Conservation (phyloP, 257 asterid species). For the Mentha longifolia region DNA sequence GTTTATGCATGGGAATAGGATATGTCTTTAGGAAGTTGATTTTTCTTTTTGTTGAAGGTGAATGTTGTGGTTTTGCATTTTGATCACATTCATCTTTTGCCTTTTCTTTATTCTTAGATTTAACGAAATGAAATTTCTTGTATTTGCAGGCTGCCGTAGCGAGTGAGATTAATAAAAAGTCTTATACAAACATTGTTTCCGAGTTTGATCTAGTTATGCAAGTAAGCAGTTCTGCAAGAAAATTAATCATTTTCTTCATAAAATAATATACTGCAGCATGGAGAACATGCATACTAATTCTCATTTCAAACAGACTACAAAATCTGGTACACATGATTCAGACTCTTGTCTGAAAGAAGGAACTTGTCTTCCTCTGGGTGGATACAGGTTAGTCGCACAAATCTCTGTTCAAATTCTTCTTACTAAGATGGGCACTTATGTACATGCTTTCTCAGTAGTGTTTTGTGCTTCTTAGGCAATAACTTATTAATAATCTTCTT, state of each 20-base stretch:
- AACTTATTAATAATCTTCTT: not conserved
- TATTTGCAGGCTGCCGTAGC: constrained; percentile 61
- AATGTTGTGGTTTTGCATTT: constrained; percentile 26
- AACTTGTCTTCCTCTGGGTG: constrained; percentile 95
- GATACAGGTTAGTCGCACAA: constrained; percentile 80
- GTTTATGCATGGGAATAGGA: constrained; percentile 8
- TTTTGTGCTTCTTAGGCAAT: not conserved
- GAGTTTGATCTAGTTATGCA: constrained; percentile 98
- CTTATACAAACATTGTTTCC: constrained; percentile 66
- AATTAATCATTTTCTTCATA: constrained; percentile 21
- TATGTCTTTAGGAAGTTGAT: constrained; percentile 17
- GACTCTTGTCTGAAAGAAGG: constrained; percentile 84
- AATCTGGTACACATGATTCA: constrained; percentile 88
- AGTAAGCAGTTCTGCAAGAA: constrained; percentile 49
- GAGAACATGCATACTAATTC: constrained; percentile 30
- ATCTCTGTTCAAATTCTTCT: constrained; percentile 28
- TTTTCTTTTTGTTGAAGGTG: constrained; percentile 21
- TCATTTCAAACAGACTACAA: constrained; percentile 69
- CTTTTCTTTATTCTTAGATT: constrained; percentile 16
- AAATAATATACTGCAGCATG: constrained; percentile 11
- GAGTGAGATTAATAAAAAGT: constrained; percentile 57
- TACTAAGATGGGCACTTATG: constrained; percentile 4
- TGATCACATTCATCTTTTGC: constrained; percentile 27
- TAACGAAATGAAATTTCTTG: constrained; percentile 12
- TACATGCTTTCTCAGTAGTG: constrained; percentile 9